These are phyloP conservation scores for Sphagnum magellanicum DNA, from an alignment of 228 moss, liverwort and hornwort genomes.

Conservation along the genomic window DNA sequence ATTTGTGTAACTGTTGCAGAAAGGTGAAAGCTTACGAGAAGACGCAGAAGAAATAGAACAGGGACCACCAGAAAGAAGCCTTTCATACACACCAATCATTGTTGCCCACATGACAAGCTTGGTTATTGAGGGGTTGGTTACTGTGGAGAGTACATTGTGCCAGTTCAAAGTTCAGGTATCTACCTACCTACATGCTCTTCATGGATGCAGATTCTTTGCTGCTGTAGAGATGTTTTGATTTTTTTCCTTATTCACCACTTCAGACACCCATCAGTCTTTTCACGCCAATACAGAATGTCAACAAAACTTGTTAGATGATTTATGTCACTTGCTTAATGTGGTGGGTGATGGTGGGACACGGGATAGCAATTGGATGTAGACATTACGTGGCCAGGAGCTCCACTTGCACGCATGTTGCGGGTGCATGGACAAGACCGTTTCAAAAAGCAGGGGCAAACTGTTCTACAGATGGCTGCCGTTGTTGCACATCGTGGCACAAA, in stretches of 20 bases:
- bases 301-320: too few species aligned
- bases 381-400: conserved; percentile 95
- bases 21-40: conserved; percentile 12
- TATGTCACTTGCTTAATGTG: too few species aligned
- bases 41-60: too few species aligned
- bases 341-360: neutral
- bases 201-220: neutral
- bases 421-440: conserved; percentile 75
- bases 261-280: too few species aligned
- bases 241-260: too few species aligned
- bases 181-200: neutral
- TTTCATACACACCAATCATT: conserved; percentile 60
- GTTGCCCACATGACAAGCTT: conserved; percentile 63
- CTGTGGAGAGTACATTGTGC: conserved; percentile 59
- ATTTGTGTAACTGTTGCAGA: conserved; percentile 8
- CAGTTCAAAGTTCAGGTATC: conserved; percentile 80
- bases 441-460: conserved; percentile 61
- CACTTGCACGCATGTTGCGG: conserved; percentile 82
- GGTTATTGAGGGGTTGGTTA: conserved; percentile 57
- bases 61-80: conserved; percentile 27
- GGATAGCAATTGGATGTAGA: conserved; percentile 87
- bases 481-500: conserved; percentile 64
- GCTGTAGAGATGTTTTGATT: too few species aligned
- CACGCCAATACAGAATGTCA: too few species aligned
- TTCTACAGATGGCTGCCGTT: conserved; percentile 82